These are phyloP conservation scores for Obelidium mucronatum DNA, from an alignment of 192 early-diverging fungal species.

Conservation along the genomic window DNA sequence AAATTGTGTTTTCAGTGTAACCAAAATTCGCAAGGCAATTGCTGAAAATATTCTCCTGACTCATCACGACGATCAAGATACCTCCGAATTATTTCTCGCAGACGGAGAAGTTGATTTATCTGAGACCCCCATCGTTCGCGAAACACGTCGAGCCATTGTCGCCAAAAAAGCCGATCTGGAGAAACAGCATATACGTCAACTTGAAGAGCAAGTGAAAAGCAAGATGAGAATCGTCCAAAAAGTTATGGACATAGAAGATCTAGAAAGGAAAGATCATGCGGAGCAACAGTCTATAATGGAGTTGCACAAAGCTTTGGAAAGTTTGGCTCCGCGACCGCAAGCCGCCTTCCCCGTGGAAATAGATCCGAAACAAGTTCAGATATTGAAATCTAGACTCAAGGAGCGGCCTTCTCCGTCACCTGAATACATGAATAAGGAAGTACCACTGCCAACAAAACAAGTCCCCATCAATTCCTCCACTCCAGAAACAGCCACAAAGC, in stretches of 20 bases:
- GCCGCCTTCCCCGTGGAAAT: not conserved
- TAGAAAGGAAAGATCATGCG: constrained; percentile 1
- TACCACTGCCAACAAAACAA: not conserved
- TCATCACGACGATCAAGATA: not conserved
- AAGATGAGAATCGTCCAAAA: constrained; percentile 15
- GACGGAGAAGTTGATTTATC: constrained; percentile 31
- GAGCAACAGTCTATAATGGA: constrained; percentile 1
- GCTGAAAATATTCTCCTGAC: constrained; percentile 6
- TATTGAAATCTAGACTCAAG: not conserved
- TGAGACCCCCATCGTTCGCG: constrained; percentile 20
- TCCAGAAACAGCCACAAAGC: not conserved
- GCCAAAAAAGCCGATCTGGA: constrained; percentile 4
- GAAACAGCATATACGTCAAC: not conserved
- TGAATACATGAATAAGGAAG: not conserved
- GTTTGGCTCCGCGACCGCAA: constrained; percentile 8
- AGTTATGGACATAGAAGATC: constrained; percentile 6
- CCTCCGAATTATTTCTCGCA: not conserved
- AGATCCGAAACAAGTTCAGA: not conserved
- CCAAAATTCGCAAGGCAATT: constrained; percentile 34
- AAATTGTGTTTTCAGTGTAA: too few species aligned
- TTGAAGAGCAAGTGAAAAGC: constrained; percentile 3
- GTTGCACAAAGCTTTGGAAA: constrained; percentile 16
- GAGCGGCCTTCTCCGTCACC: not conserved
- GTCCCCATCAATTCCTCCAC: not conserved
- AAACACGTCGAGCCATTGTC: constrained; percentile 7